Conservation (phyloP, 306 rosid species). For the Rosa multiflora region DNA sequence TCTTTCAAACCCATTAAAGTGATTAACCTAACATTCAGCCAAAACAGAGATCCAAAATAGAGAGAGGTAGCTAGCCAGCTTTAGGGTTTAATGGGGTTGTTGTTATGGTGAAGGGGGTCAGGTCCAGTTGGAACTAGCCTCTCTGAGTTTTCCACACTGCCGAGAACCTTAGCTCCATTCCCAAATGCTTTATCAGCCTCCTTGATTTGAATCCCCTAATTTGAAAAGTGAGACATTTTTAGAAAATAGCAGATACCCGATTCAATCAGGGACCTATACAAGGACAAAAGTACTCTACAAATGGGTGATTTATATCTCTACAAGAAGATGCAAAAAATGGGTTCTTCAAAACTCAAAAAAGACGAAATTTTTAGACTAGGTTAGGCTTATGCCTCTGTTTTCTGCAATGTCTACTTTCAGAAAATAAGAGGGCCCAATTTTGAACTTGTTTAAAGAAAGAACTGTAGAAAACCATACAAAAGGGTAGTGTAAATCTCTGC, state of each 20-base stretch:
- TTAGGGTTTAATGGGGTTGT: slow-evolving; percentile 48
- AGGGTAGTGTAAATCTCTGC: background rate
- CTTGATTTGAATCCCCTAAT: slow-evolving; percentile 19
- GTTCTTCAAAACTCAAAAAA: background rate
- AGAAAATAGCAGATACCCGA: background rate
- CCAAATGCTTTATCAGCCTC: slow-evolving; percentile 4
- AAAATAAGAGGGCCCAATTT: background rate
- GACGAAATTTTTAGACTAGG: background rate
- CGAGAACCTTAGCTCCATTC: slow-evolving; percentile 29
- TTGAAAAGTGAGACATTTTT: background rate
- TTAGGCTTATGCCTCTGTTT: background rate
- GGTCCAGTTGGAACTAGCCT: slow-evolving; percentile 75
- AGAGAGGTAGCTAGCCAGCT: background rate
- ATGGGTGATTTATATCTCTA: background rate
- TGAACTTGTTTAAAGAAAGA: background rate
- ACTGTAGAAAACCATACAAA: background rate
- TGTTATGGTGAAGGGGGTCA: slow-evolving; percentile 68
- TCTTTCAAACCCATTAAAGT: background rate
- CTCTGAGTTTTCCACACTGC: slow-evolving; percentile 43
- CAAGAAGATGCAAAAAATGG: background rate
- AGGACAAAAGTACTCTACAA: background rate
- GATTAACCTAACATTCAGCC: background rate
- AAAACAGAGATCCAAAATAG: background rate
- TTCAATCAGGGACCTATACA: background rate
- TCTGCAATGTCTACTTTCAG: background rate